phyloP scores from a whole-genome alignment of 305 asterid genomes.

The Stenogyne calaminthoides region DNA sequence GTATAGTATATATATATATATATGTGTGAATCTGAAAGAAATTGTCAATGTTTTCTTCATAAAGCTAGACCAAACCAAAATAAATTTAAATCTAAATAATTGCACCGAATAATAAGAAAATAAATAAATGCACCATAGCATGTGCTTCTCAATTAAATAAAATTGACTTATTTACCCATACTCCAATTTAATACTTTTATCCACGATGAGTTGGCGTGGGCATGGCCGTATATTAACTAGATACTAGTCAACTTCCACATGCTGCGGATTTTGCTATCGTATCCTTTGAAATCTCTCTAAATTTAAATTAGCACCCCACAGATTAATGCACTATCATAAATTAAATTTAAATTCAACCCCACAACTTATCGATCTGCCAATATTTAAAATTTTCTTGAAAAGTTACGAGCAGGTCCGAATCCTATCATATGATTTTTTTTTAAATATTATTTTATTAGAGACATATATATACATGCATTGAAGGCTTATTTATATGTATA shows the following conservation, averaged over 20 bases:
- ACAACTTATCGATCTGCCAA: too few species aligned
- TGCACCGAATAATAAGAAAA: constrained; percentile 25
- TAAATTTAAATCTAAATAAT: not conserved
- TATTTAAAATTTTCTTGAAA: too few species aligned
- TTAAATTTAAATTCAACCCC: too few species aligned
- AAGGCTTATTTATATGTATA: not conserved
- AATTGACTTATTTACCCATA: not conserved
- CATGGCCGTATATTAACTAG: not conserved
- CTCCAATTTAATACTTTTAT: constrained; percentile 1
- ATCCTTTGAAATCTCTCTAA: not conserved
- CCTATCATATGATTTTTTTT: too few species aligned
- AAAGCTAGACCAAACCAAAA: not conserved
- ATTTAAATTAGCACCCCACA: not conserved
- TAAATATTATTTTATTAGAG: too few species aligned
- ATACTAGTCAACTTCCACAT: not conserved
- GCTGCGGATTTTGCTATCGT: not conserved
- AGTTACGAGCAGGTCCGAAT: too few species aligned
- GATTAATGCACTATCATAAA: not conserved
- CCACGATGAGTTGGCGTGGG: not conserved
- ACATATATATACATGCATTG: not conserved
- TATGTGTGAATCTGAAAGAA: not conserved
- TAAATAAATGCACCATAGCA: constrained; percentile 14
- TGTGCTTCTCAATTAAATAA: constrained; percentile 29
- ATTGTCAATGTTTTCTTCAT: not conserved
- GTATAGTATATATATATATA: too few species aligned